Conservation (phyloP, 768 basidiomycete species). For the Lyophyllum atratum region DNA sequence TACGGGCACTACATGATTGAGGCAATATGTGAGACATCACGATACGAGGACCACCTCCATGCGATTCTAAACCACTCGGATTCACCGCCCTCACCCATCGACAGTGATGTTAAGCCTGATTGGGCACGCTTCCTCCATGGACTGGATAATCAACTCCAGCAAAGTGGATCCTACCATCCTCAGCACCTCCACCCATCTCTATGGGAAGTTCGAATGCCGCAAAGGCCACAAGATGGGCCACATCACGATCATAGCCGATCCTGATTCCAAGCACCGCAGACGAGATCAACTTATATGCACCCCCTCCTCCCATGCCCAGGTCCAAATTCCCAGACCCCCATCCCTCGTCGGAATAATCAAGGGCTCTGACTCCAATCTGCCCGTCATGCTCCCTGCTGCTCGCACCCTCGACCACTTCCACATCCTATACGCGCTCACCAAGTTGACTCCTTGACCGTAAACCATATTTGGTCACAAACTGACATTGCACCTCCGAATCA, state of each 20-base stretch:
- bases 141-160: conserved; percentile 58
- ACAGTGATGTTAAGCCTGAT: conserved; percentile 95
- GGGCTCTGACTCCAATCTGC: conserved; percentile 99
- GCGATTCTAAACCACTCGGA: conserved; percentile 88
- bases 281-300: conserved; percentile 57
- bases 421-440: conserved; percentile 63
- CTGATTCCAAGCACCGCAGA: conserved; percentile 58
- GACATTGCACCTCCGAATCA: too few relatives aligned
- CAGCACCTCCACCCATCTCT: conserved; percentile 85
- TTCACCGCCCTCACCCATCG: conserved; percentile 80
- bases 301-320: conserved; percentile 41
- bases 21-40: conserved; percentile 93
- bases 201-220: conserved; percentile 88
- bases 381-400: conserved; percentile 88
- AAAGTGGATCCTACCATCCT: conserved; percentile 65
- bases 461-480: too few relatives aligned
- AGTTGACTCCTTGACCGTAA: too few relatives aligned
- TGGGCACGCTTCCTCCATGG: conserved; percentile 71
- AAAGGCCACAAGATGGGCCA: conserved; percentile 98
- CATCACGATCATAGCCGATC: conserved; percentile 83
- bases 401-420: conserved; percentile 79
- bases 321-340: conserved; percentile 60
- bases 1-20: conserved; percentile 99
- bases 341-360: conserved; percentile 92
- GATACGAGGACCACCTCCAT: conserved; percentile 96